Base-by-base conservation (phyloP, 768 basidiomycete species). In the Boletus sp. region DNA sequence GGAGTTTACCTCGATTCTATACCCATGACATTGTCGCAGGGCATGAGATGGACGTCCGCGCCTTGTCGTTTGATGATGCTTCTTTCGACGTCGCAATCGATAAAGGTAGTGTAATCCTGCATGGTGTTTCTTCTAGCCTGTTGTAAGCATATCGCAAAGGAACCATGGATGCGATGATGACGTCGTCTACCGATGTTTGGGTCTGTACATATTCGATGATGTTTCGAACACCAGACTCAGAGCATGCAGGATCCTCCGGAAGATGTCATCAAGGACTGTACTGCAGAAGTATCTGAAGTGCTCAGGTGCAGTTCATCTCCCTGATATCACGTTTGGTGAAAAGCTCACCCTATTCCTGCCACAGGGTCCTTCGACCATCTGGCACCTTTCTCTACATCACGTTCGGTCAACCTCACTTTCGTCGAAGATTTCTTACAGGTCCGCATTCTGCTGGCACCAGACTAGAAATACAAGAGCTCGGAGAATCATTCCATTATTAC, bases 91-190 rank as follows among this genome's bases (percentile, higher is more conserved):
- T 94, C 47, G 90, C 83, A 0, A 86, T 94, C 49, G 92, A 94
- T 72, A 94, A 94, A 81, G 90, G 83, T 80, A 50, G 14, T 35
- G 52, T 3, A 7, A 3, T 28, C 6, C 28, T 24, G n/a, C 42
- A 3, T 28, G 12, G 17, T n/a, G 11, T 24, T 44, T 33, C n/a
- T 28, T n/a, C 40, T 14, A 14, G 17, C 7, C 41, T 12, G 53
- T 20, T 46, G 6, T 47, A 24, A 59, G 32, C 18, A 30, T 11
- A 29, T 20, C 40, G 11, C 33, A 39, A n/a, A n/a, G 81, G 89
- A 15, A 92, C 91, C 2, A 92, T 94, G 90, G 92, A 94, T 68
- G 89, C 90, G 3, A 89, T 94, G 87, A 85, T 93, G 85, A 85
- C 92, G 0, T 77, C 82, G 1, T 89, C 90, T 67, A 86, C 87